Percentiles rank a stretch among this genome's conserved stretches.
Conservation (phyloP, 352 stramenopile species). For the Globisporangium recalcitrans region DNA sequence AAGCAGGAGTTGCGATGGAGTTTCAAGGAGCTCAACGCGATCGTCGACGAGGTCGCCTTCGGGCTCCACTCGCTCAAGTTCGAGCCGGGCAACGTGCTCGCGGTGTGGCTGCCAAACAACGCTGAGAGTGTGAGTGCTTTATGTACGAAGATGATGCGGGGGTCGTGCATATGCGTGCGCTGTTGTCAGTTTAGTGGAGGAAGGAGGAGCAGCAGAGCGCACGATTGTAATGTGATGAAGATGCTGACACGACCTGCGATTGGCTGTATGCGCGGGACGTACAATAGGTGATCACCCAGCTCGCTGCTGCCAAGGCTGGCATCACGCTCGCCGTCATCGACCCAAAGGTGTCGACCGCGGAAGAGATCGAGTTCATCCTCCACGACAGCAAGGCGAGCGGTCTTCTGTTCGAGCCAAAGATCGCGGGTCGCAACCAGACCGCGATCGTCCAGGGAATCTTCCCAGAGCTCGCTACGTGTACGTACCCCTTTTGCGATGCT, state of each 20-base stretch:
- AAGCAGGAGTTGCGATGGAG: constrained; percentile 84
- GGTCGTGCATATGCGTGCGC: background rate
- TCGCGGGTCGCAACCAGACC: constrained; percentile 67
- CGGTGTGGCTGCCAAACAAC: constrained; percentile 82
- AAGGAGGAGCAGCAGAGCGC: background rate
- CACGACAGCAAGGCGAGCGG: constrained; percentile 75
- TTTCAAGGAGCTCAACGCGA: constrained; percentile 75
- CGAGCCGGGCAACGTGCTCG: constrained; percentile 64
- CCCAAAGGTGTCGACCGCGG: constrained; percentile 55
- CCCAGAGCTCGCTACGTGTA: constrained; percentile 73
- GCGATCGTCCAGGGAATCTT: constrained; percentile 66
- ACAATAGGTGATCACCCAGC: constrained; percentile 59
- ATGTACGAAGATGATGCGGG: background rate
- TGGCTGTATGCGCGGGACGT: background rate
- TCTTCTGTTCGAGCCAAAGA: constrained; percentile 83
- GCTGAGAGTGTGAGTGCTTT: constrained; percentile 52
- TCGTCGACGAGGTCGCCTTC: constrained; percentile 74
- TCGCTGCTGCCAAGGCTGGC: constrained; percentile 78
- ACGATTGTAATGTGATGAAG: too few species aligned
- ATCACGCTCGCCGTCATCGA: constrained; percentile 82
- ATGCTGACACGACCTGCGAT: background rate
- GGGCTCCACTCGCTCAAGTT: constrained; percentile 75
- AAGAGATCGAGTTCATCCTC: constrained; percentile 81
- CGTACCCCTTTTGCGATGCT: constrained; percentile 10
- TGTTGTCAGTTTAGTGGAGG: background rate